These are phyloP conservation scores for Neofusicoccum sp. DNA, from an alignment of 2,329 filamentous ascomycete genomes.

Conservation along the genomic window DNA sequence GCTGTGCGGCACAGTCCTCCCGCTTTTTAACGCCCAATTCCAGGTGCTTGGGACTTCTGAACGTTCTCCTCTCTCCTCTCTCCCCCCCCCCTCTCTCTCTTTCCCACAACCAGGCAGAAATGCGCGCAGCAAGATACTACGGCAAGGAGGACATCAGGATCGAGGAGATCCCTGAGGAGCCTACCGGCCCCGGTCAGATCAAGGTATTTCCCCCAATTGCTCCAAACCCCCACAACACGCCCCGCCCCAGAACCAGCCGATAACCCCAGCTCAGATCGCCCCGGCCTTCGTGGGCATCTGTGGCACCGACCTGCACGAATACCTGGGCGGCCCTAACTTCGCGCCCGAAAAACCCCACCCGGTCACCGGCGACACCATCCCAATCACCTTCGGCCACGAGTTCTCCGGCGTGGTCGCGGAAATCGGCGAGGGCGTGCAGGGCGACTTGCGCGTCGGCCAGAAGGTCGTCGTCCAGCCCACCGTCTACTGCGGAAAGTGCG, in stretches of 20 bases:
- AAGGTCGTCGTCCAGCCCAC: constrained; percentile 59
- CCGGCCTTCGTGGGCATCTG: constrained; percentile 55
- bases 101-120: too few species aligned
- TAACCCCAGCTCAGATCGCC: constrained; percentile 20
- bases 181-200: constrained; percentile 52
- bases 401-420: constrained; percentile 61
- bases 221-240: background rate
- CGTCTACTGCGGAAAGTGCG: constrained; percentile 57
- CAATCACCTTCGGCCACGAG: constrained; percentile 64
- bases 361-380: constrained; percentile 56
- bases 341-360: constrained; percentile 55
- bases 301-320: constrained; percentile 54
- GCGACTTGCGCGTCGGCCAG: constrained; percentile 53
- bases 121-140: constrained; percentile 57
- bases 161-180: constrained; percentile 50
- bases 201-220: constrained; percentile 26
- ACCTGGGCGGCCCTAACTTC: constrained; percentile 49
- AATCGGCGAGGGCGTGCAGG: constrained; percentile 51
- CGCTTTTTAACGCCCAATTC: too few species aligned
- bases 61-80: background rate
- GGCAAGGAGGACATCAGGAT: constrained; percentile 56
- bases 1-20: background rate
- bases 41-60: too few species aligned
- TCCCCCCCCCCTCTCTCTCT: too few species aligned
- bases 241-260: background rate